These are phyloP conservation scores for Lachancea nothofagi DNA, from an alignment of 805 yeast genomes.

Conservation along the genomic window DNA sequence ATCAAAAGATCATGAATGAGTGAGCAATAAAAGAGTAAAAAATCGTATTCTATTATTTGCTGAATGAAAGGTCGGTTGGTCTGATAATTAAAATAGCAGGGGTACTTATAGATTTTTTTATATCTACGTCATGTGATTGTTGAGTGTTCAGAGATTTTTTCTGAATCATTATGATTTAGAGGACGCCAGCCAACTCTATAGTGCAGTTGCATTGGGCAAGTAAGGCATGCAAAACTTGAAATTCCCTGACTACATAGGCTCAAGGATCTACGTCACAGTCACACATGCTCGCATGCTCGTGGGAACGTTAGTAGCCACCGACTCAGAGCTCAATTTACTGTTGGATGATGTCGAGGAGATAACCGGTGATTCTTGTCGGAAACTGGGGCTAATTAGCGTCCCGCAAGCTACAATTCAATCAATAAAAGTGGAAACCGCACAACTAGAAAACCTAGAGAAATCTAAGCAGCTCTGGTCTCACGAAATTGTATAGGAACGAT, in stretches of 20 bases:
- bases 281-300: conserved; percentile 33
- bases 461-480: conserved; percentile 14
- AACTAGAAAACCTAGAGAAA: conserved; percentile 17
- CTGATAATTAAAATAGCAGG: conserved; percentile 1
- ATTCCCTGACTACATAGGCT: conserved; percentile 27
- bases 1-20: too few relatives aligned
- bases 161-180: too few relatives aligned
- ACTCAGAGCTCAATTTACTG: conserved; percentile 39
- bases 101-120: conserved; percentile 4
- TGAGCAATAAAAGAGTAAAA: too few relatives aligned
- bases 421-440: conserved; percentile 23
- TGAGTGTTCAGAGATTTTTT: neutral
- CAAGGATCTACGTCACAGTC: conserved; percentile 34
- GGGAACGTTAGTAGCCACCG: conserved; percentile 40
- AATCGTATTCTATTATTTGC: too few relatives aligned
- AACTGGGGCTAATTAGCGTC: conserved; percentile 50
- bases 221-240: conserved; percentile 14
- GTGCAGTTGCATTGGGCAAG: neutral
- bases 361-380: conserved; percentile 27
- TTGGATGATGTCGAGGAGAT: conserved; percentile 39
- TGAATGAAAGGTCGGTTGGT: too few relatives aligned
- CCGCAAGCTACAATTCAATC: conserved; percentile 38
- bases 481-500: conserved; percentile 5
- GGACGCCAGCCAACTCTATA: too few relatives aligned
- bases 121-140: conserved; percentile 1